Conservation (phyloP, 2,329 filamentous ascomycete species). For the Xylaria sp. region DNA sequence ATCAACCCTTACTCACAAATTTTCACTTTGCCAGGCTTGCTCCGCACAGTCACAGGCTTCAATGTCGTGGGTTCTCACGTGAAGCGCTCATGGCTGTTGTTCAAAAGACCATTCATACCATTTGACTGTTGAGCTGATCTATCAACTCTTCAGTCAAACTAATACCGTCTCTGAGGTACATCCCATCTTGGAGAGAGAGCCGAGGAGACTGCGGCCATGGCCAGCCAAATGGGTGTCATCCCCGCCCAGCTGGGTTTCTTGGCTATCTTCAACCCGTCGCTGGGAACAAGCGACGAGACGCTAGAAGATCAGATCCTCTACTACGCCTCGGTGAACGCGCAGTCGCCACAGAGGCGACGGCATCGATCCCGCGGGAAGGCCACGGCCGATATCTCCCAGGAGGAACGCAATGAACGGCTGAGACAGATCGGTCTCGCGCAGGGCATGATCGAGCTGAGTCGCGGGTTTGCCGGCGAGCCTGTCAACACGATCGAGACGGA, state of each 20-base stretch:
- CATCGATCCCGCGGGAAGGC: constrained; percentile 40
- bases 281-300: constrained; percentile 57
- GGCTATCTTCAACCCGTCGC: constrained; percentile 87
- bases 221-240: constrained; percentile 38
- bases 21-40: background rate
- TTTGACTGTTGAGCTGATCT: background rate
- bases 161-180: background rate
- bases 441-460: constrained; percentile 90
- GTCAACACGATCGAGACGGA: constrained; percentile 89
- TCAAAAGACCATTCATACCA: background rate
- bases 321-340: constrained; percentile 63
- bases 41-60: constrained; percentile 3
- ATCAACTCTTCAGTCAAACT: background rate
- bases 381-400: constrained; percentile 44
- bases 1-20: background rate
- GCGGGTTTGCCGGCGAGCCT: constrained; percentile 74
- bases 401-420: constrained; percentile 78
- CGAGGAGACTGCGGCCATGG: constrained; percentile 23
- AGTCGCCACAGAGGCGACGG: constrained; percentile 35
- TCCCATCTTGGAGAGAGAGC: background rate
- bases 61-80: background rate
- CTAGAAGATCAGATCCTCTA: constrained; percentile 84
- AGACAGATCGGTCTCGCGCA: constrained; percentile 93
- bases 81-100: background rate
- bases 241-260: constrained; percentile 87